Evolutionary conservation across 768 basidiomycete species (phyloP), one percentile per base, ranked within the genome.

Genomic region (Termitomyces sp.): DNA sequence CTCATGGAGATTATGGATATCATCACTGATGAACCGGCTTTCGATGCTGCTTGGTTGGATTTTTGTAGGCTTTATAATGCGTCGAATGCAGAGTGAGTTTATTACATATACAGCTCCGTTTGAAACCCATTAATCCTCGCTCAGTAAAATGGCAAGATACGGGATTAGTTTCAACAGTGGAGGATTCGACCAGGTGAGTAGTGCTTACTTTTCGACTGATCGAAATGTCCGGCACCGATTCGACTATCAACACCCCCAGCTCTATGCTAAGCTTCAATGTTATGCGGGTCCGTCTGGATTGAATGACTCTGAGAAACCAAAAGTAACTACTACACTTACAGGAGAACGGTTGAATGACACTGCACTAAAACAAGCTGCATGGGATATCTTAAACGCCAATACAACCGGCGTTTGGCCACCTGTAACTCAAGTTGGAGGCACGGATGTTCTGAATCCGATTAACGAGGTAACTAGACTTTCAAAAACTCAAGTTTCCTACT

Each of bases 381-480:
- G 72, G 72, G 60, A 67, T 31, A 56, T 66, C 44, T 63, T 72
- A 40, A 67, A 57, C 45, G 61, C 53, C 1, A 72, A 68, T 44
- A 70, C 63, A 7, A 67, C 66, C 16, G 73, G 73, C 4, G 66
- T 74, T 16, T 73, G 67, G 64, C 61, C 66, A n/a, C 69, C 70
- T 36, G 63, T 66, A 52, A 79, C 73, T 18, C 63, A 71, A 11
- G 64, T 79, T 29, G 70, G 79, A 44, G 74, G 73, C 5, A 70
- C 66, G 16, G 70, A 77, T 35, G 75, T 86, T 56, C 72, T 85
- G 11, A 75, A 80, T 47, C 72, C 72, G 7, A 66, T 76, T 56
- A 64, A 62, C 0, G 78, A 83, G 41, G 69, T 76, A 43, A n/a
- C n/a, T n/a, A n/a, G n/a, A n/a, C n/a, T n/a, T n/a, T 12, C 7